Conservation (phyloP, 768 basidiomycete species). For the Amanita exitialis region DNA sequence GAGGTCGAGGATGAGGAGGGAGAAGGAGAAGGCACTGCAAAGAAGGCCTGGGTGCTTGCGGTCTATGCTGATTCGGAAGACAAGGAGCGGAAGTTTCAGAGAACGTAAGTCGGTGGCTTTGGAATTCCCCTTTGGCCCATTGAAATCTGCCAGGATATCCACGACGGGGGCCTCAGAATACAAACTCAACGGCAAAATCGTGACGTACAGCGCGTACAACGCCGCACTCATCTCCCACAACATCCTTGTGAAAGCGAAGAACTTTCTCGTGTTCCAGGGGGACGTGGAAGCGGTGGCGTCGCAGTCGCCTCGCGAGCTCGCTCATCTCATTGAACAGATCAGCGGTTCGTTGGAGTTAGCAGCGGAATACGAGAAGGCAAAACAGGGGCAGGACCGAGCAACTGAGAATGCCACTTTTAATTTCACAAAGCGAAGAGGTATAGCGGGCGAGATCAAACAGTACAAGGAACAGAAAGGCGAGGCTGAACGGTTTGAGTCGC, state of each 20-base stretch:
- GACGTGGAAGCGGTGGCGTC: conserved; percentile 97
- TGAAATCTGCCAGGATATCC: conserved; percentile 55
- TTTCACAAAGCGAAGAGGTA: conserved; percentile 88
- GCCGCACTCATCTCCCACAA: conserved; percentile 81
- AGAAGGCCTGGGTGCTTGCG: conserved; percentile 93
- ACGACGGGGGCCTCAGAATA: conserved; percentile 86
- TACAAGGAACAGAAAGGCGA: conserved; percentile 96
- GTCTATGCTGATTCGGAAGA: conserved; percentile 69
- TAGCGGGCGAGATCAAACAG: conserved; percentile 91
- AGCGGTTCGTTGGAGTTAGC: conserved; percentile 89
- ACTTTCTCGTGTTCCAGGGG: conserved; percentile 98
- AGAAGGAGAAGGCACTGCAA: conserved; percentile 75
- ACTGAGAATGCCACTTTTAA: conserved; percentile 94
- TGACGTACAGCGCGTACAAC: conserved; percentile 87
- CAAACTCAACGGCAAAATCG: conserved; percentile 68
- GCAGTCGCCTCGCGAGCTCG: conserved; percentile 84
- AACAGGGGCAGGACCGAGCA: conserved; percentile 78
- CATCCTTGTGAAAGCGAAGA: conserved; percentile 97
- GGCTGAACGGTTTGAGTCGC: conserved; percentile 75
- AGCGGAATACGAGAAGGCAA: conserved; percentile 81
- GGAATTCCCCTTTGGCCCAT: neutral
- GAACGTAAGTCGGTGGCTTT: conserved; percentile 57
- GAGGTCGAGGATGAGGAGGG: conserved; percentile 34
- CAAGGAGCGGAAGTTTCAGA: conserved; percentile 85
- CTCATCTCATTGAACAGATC: conserved; percentile 91